These are phyloP conservation scores for Hydnomerulius pinastri DNA, from an alignment of 768 basidiomycete genomes.

Conservation along the genomic window DNA sequence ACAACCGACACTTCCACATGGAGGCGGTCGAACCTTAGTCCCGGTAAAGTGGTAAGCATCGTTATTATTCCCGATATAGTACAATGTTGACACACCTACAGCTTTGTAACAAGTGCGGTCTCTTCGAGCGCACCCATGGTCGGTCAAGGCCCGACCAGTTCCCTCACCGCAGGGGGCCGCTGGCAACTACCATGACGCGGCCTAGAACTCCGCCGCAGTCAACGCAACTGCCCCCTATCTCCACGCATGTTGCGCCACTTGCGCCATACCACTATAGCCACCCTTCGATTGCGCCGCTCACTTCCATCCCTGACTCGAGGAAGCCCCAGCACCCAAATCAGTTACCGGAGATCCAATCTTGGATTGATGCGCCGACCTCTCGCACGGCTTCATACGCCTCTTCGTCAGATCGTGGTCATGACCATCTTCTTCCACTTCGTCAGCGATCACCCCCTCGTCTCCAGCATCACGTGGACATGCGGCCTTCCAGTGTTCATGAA, in stretches of 20 bases:
- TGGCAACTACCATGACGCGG: slow-evolving; percentile 50
- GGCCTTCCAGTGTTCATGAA: slow-evolving; percentile 29
- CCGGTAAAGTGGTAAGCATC: slow-evolving; percentile 69
- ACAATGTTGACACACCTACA: slow-evolving; percentile 15
- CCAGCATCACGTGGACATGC: slow-evolving; percentile 36
- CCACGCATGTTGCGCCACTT: slow-evolving; percentile 39
- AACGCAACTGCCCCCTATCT: slow-evolving; percentile 47
- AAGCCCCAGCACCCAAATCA: slow-evolving; percentile 37
- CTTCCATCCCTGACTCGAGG: slow-evolving; percentile 37
- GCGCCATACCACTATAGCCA: slow-evolving; percentile 53
- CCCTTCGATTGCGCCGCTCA: slow-evolving; percentile 52
- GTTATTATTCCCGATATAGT: slow-evolving; percentile 1
- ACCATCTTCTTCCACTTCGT: slow-evolving; percentile 29
- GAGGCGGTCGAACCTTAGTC: slow-evolving; percentile 74
- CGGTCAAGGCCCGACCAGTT: slow-evolving; percentile 79
- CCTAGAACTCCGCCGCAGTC: slow-evolving; percentile 53
- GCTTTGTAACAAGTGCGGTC: slow-evolving; percentile 68
- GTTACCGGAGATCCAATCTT: slow-evolving; percentile 49
- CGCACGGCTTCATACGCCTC: slow-evolving; percentile 28
- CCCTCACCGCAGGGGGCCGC: slow-evolving; percentile 75
- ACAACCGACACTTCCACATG: slow-evolving; percentile 85
- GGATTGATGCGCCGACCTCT: slow-evolving; percentile 40
- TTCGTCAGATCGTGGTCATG: slow-evolving; percentile 33
- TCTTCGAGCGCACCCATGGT: slow-evolving; percentile 81
- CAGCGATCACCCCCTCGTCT: slow-evolving; percentile 36